A percentile compares a stretch with the other conserved stretches of the same genome.
phyloP scores from a whole-genome alignment of 352 stramenopile species.

The Phytophthora multivora region DNA sequence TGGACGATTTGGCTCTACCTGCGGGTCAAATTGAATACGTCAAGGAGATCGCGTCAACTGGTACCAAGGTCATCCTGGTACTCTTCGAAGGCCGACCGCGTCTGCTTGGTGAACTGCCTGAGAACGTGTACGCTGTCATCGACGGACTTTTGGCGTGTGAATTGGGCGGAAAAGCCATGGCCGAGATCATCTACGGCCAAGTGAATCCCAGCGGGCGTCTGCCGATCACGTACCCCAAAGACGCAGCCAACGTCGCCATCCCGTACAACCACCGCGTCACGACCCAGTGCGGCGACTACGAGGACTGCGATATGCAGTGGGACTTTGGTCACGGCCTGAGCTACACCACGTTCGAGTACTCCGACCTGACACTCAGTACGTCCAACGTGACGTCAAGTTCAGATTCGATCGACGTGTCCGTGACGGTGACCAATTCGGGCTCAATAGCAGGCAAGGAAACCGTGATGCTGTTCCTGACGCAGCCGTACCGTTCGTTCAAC shows the following conservation, averaged over 20 bases:
- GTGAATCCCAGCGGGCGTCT: conserved; percentile 80
- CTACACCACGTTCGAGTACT: conserved; percentile 70
- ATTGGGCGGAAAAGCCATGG: conserved; percentile 72
- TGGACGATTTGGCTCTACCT: conserved; percentile 19
- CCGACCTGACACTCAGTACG: conserved; percentile 38
- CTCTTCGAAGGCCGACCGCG: conserved; percentile 70
- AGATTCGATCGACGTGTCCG: conserved; percentile 44
- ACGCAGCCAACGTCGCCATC: conserved; percentile 53
- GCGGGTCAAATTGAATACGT: conserved; percentile 24
- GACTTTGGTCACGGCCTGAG: conserved; percentile 62
- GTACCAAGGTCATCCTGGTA: conserved; percentile 70
- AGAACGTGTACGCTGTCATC: conserved; percentile 67
- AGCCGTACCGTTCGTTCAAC: conserved; percentile 39
- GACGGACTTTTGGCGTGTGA: conserved; percentile 74
- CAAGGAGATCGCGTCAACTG: conserved; percentile 25
- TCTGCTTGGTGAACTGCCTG: conserved; percentile 54
- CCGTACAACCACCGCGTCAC: conserved; percentile 74
- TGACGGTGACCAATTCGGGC: conserved; percentile 74
- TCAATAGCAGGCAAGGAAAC: conserved; percentile 58
- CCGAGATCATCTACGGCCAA: conserved; percentile 79
- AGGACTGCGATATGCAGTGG: conserved; percentile 56
- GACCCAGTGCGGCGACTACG: conserved; percentile 38
- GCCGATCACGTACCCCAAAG: conserved; percentile 85
- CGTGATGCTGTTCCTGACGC: conserved; percentile 44
- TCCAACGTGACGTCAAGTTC: conserved; percentile 28